A percentile compares a stretch with the other conserved stretches of the same genome.
These are phyloP conservation scores for Cokeromyces recurvatus DNA, from an alignment of 371 early-diverging fungal species.

Conservation along the genomic window DNA sequence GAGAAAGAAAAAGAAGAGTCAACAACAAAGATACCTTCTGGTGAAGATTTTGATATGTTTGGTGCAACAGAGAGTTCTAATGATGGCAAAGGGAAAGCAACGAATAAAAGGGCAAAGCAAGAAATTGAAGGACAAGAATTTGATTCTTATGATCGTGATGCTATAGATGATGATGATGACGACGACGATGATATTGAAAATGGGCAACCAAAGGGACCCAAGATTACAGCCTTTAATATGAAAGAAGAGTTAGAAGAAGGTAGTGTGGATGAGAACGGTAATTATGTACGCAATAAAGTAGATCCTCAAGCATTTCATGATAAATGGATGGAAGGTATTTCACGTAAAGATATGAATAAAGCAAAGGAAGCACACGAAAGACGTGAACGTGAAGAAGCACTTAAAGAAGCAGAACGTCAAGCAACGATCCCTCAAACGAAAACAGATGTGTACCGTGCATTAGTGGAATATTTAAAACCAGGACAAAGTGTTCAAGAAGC, in stretches of 20 bases:
- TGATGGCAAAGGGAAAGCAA: constrained; percentile 9
- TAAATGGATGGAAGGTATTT: constrained; percentile 81
- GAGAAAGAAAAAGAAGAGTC: constrained; percentile 24
- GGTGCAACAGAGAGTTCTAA: constrained; percentile 27
- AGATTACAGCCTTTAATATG: constrained; percentile 87
- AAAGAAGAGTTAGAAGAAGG: constrained; percentile 85
- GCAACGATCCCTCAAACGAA: constrained; percentile 41
- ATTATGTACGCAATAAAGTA: constrained; percentile 72
- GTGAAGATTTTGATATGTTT: constrained; percentile 65
- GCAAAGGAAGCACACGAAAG: constrained; percentile 71
- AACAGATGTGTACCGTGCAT: constrained; percentile 50
- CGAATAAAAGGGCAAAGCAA: constrained; percentile 14
- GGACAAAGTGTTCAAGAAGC: constrained; percentile 70
- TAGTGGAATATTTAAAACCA: constrained; percentile 64
- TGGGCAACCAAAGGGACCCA: constrained; percentile 47
- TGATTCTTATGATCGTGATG: constrained; percentile 30
- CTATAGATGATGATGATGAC: constrained; percentile 30
- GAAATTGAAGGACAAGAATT: constrained; percentile 57
- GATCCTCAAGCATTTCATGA: constrained; percentile 88
- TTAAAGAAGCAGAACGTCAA: constrained; percentile 51
- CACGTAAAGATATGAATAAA: constrained; percentile 67
- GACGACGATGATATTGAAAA: constrained; percentile 47
- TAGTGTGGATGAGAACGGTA: constrained; percentile 77
- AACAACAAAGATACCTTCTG: constrained; percentile 14
- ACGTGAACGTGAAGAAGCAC: constrained; percentile 42